A percentile compares a stretch with the other conserved stretches of the same genome.
These are phyloP conservation scores for Xylaria sp. DNA, from an alignment of 2,329 filamentous ascomycete species.

Conservation along the genomic window DNA sequence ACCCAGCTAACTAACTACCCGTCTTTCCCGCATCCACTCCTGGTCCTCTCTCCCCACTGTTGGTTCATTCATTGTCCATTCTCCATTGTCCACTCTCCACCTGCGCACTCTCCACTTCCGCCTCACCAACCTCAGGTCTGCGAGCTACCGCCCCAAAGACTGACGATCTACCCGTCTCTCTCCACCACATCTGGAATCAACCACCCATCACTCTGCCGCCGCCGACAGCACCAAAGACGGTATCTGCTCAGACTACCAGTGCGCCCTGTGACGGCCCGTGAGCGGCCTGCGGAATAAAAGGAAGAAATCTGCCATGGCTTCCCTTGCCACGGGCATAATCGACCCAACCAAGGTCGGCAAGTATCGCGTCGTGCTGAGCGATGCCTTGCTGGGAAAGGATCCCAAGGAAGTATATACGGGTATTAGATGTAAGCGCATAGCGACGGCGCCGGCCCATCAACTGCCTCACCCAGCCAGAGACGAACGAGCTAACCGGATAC, in stretches of 20 bases:
- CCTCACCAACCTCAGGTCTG: conserved; percentile 17
- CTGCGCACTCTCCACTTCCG: conserved; percentile 1
- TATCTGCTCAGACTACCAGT: background rate
- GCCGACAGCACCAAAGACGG: conserved; percentile 4
- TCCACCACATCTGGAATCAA: conserved; percentile 17
- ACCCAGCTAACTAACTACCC: background rate
- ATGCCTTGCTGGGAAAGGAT: conserved; percentile 67
- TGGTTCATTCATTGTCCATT: background rate
- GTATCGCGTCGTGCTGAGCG: conserved; percentile 73
- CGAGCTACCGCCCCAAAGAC: conserved; percentile 23
- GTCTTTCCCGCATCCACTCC: background rate
- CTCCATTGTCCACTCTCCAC: background rate
- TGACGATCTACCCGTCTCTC: conserved; percentile 31
- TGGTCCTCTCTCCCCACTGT: background rate
- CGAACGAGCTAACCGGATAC: conserved; percentile 15
- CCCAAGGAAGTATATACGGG: conserved; percentile 69
- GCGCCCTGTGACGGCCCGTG: background rate
- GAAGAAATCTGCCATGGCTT: conserved; percentile 41
- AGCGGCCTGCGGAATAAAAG: background rate
- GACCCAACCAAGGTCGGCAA: conserved; percentile 70
- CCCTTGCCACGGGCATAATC: conserved; percentile 52
- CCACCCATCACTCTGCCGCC: conserved; percentile 9
- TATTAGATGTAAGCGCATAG: conserved; percentile 63
- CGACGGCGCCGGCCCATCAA: background rate
- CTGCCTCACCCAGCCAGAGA: background rate